Conservation (phyloP, 2,329 filamentous ascomycete genomes). For the Penicillium sp. region DNA sequence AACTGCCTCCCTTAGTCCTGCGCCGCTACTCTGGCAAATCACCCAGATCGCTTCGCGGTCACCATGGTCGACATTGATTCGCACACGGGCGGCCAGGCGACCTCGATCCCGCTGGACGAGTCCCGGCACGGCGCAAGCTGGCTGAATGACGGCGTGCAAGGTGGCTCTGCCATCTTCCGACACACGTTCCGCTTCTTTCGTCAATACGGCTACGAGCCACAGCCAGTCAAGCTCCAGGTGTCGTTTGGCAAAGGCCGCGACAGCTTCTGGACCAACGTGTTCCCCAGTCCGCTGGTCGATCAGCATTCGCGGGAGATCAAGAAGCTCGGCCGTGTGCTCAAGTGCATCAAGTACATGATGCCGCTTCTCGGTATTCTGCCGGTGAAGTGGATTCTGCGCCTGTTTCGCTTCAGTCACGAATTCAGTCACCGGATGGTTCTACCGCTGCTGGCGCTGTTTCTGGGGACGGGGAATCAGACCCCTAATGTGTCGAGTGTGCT, state of each 20-base stretch:
- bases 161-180: constrained; percentile 59
- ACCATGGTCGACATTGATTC: constrained; percentile 60
- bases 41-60: constrained; percentile 63
- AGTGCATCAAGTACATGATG: constrained; percentile 55
- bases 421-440: constrained; percentile 70
- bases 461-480: constrained; percentile 72
- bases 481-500: constrained; percentile 68
- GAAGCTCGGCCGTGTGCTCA: constrained; percentile 55
- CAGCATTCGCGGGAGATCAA: constrained; percentile 56
- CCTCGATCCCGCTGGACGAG: constrained; percentile 56
- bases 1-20: constrained; percentile 52
- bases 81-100: constrained; percentile 61
- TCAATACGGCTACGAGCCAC: constrained; percentile 55
- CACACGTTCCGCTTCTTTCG: constrained; percentile 63
- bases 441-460: constrained; percentile 69
- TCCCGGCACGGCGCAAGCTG: constrained; percentile 56
- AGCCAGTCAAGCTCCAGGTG: constrained; percentile 58
- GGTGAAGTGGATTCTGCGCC: constrained; percentile 62
- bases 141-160: constrained; percentile 63
- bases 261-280: constrained; percentile 62
- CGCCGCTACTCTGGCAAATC: constrained; percentile 63
- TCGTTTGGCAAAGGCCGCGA: constrained; percentile 58
- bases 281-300: constrained; percentile 55
- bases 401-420: constrained; percentile 67
- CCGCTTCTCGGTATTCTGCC: constrained; percentile 56